Percentiles rank a stretch among this genome's conserved stretches.
phyloP scores from a whole-genome alignment of 345 rosid species.

The Sonneratia caseolaris region DNA sequence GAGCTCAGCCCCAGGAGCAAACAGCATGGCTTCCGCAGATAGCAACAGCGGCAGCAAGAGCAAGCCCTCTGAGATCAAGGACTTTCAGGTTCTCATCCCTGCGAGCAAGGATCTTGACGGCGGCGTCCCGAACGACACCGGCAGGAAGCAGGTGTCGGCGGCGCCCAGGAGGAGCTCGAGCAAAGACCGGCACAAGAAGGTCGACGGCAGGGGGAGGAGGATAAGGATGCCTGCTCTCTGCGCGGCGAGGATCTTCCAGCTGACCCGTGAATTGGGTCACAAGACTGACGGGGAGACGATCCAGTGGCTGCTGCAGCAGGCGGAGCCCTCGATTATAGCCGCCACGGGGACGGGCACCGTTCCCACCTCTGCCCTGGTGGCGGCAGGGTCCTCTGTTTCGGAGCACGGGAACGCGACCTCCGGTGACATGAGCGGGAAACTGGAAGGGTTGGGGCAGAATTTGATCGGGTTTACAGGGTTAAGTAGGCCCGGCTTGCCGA shows the following conservation, averaged over 20 bases:
- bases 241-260: constrained; percentile 65
- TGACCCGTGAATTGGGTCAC: constrained; percentile 67
- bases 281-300: constrained; percentile 71
- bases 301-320: constrained; percentile 59
- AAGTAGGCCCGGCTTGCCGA: constrained; percentile 2
- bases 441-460: constrained; percentile 24
- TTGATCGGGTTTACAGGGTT: constrained; percentile 24
- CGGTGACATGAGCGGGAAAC: constrained; percentile 13
- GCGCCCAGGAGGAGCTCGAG: constrained; percentile 46
- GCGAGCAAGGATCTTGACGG: constrained; percentile 23
- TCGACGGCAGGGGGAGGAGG: constrained; percentile 64
- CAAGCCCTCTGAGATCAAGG: constrained; percentile 36
- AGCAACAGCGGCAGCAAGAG: constrained; percentile 22
- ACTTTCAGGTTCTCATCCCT: constrained; percentile 33
- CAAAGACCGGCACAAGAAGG: constrained; percentile 70
- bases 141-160: constrained; percentile 31
- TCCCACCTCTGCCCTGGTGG: constrained; percentile 47
- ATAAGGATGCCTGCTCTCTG: constrained; percentile 75
- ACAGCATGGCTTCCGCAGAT: constrained; percentile 6
- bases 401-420: constrained; percentile 36
- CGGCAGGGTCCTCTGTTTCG: constrained; percentile 39
- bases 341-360: constrained; percentile 65
- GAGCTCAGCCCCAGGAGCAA: constrained; percentile 18
- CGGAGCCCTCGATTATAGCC: constrained; percentile 58
- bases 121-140: constrained; percentile 16